These are phyloP conservation scores for Solanum hybrid DNA, from an alignment of 305 asterid species.

Conservation along the genomic window DNA sequence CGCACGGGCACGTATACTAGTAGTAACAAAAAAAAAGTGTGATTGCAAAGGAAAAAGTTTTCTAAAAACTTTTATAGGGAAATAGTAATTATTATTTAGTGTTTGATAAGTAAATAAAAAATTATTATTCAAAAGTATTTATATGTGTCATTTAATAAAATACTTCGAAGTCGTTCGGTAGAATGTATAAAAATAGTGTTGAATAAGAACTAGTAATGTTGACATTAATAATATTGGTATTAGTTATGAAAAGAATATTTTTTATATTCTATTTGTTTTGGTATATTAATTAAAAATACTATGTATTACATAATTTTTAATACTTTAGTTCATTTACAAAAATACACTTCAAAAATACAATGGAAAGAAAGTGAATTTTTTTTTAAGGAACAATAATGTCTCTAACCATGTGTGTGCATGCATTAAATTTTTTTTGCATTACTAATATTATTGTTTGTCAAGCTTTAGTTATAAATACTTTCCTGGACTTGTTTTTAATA, in stretches of 20 bases:
- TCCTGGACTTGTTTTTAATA: background rate
- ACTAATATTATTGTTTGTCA: background rate
- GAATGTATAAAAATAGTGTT: no score
- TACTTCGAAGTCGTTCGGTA: no score
- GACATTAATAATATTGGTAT: no score
- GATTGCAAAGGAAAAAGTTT: background rate
- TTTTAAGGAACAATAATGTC: no score
- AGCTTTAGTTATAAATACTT: no score
- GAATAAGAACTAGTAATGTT: no score
- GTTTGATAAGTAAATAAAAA: background rate
- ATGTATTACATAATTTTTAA: background rate
- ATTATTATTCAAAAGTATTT: background rate
- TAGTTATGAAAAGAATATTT: no score
- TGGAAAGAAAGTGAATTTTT: background rate
- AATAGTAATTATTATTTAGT: background rate
- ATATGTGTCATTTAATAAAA: no score
- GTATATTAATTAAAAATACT: no score
- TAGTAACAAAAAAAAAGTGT: background rate
- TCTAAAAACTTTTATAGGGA: background rate
- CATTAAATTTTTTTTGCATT: background rate
- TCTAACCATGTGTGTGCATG: background rate
- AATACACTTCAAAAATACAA: no score
- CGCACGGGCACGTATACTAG: no score
- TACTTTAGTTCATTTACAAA: no score
- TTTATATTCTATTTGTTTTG: background rate